Evolutionary conservation across 106 monocot genomes (phyloP).

Genomic region (Phalaenopsis aphrodite): DNA sequence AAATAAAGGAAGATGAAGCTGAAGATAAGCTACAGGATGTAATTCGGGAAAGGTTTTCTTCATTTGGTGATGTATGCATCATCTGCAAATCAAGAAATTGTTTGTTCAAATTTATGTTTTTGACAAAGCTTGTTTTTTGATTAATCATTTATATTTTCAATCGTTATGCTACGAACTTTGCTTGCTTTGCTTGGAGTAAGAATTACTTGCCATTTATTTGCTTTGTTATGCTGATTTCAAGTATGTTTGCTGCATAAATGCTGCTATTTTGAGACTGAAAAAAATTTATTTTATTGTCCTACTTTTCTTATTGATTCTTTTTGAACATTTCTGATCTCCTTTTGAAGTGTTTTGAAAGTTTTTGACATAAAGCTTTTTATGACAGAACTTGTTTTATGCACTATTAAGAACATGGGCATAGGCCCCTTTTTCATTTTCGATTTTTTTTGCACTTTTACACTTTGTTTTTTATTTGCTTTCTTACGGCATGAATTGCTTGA

Average conservation of each 20-base stretch:
- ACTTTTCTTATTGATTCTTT: not conserved
- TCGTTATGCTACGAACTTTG: not conserved
- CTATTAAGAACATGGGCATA: no score
- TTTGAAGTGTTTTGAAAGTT: constrained; percentile 1
- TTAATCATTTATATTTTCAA: not conserved
- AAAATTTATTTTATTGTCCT: not conserved
- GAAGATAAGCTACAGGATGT: constrained; percentile 85
- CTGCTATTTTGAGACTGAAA: not conserved
- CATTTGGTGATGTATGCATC: constrained; percentile 73
- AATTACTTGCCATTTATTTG: not conserved
- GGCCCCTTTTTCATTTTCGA: no score
- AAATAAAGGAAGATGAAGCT: constrained; percentile 88
- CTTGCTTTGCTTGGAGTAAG: not conserved
- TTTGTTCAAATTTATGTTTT: not conserved
- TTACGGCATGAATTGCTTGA: no score
- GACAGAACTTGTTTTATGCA: not conserved
- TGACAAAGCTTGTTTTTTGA: not conserved
- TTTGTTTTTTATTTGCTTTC: no score
- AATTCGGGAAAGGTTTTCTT: constrained; percentile 87
- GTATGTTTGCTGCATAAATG: not conserved
- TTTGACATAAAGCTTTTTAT: not conserved
- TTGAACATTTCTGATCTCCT: not conserved
- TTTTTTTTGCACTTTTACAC: no score
- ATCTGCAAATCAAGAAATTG: not conserved
- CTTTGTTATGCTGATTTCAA: not conserved